phyloP scores from a whole-genome alignment of 768 basidiomycete genomes.

The Scleroderma citrinum region DNA sequence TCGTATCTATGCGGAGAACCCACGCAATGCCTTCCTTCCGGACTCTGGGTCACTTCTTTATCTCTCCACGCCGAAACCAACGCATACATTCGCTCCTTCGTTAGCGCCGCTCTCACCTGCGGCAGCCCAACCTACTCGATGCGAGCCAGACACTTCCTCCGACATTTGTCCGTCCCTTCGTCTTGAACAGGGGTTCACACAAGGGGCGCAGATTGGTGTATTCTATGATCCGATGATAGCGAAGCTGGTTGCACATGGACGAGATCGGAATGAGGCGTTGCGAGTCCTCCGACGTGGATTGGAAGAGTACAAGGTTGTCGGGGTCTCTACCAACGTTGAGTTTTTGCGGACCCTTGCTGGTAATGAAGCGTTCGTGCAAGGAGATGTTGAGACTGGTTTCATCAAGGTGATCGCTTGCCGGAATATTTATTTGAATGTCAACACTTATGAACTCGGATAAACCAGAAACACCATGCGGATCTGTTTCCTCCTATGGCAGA shows the following conservation, averaged over 20 bases:
- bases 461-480: constrained; percentile 74
- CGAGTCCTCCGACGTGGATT: constrained; percentile 74
- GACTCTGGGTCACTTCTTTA: constrained; percentile 82
- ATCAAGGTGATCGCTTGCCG: constrained; percentile 46
- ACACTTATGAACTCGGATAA: neutral
- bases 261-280: constrained; percentile 79
- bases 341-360: constrained; percentile 77
- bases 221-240: constrained; percentile 93
- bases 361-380: constrained; percentile 69
- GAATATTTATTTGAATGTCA: neutral
- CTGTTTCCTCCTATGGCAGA: constrained; percentile 66
- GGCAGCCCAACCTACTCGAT: constrained; percentile 15
- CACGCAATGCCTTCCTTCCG: constrained; percentile 87
- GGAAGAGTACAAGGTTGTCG: constrained; percentile 86
- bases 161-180: constrained; percentile 57
- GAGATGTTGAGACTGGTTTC: constrained; percentile 88
- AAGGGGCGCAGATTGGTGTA: constrained; percentile 77
- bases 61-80: constrained; percentile 73
- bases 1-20: constrained; percentile 93
- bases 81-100: constrained; percentile 57
- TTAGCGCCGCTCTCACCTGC: constrained; percentile 27
- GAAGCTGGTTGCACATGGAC: constrained; percentile 85
- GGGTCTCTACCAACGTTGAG: constrained; percentile 87
- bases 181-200: constrained; percentile 85
- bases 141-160: constrained; percentile 13